Percentiles rank a stretch among this genome's conserved stretches.
Conservation (phyloP, 1,284 basidiomycete species). For the Heterobasidion parviporum region DNA sequence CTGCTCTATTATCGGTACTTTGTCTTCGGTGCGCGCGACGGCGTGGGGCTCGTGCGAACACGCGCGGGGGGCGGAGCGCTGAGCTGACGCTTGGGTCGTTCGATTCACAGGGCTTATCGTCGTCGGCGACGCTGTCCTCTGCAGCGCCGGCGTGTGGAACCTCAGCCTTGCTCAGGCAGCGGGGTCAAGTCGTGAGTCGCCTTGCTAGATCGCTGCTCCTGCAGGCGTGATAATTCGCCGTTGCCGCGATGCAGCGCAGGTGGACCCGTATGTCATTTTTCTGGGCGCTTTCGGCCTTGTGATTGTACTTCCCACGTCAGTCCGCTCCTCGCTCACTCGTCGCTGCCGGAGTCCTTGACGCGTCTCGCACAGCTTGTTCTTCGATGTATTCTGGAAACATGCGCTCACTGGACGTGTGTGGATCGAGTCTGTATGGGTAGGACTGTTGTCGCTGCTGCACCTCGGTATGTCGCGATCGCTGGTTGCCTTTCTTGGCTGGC, state of each 20-base stretch:
- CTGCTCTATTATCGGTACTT: conserved; percentile 18
- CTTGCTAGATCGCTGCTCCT: neutral
- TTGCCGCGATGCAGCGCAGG: conserved; percentile 25
- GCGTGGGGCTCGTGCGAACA: neutral
- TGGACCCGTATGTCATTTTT: conserved; percentile 56
- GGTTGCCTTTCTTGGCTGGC: neutral
- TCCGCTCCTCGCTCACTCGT: neutral
- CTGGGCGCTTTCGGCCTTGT: conserved; percentile 51
- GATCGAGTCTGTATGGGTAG: conserved; percentile 63
- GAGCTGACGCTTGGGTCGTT: neutral
- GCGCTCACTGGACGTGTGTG: conserved; percentile 53
- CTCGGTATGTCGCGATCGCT: conserved; percentile 37
- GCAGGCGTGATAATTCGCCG: neutral
- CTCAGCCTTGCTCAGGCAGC: conserved; percentile 35
- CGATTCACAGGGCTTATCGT: conserved; percentile 44
- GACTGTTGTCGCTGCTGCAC: conserved; percentile 48
- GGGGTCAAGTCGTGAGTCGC: conserved; percentile 13
- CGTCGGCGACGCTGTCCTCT: conserved; percentile 55
- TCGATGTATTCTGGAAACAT: conserved; percentile 46
- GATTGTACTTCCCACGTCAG: conserved; percentile 51
- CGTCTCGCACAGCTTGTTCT: conserved; percentile 38
- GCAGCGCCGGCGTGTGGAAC: conserved; percentile 66
- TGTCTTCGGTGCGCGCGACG: conserved; percentile 20
- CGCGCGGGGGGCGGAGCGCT: neutral
- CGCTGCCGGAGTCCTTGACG: neutral